A percentile compares a stretch with the other conserved stretches of the same genome.
Evolutionary conservation across 345 rosid species (phyloP).

Genomic region (Garcia nutans): DNA sequence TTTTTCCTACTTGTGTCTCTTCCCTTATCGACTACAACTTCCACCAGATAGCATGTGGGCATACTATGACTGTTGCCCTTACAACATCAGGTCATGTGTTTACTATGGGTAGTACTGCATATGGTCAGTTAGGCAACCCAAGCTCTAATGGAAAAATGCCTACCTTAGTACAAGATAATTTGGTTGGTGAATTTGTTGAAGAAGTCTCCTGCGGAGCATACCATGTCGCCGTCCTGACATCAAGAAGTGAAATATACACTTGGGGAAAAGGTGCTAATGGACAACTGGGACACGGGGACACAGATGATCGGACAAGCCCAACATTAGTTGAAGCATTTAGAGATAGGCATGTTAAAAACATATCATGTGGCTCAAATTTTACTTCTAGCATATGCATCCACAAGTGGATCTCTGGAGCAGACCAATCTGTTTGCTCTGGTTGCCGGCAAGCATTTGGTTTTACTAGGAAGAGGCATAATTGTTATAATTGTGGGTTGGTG

Average conservation of each 20-base stretch:
- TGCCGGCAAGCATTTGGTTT: conserved; percentile 95
- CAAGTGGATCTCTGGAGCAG: conserved; percentile 95
- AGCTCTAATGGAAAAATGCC: conserved; percentile 69
- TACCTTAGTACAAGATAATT: conserved; percentile 72
- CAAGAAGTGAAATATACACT: conserved; percentile 90
- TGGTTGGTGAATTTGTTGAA: conserved; percentile 93
- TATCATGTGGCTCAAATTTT: conserved; percentile 93
- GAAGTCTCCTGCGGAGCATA: conserved; percentile 87
- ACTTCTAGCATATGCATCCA: conserved; percentile 88
- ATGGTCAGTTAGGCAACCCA: conserved; percentile 82
- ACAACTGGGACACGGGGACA: conserved; percentile 85
- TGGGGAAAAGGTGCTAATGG: conserved; percentile 97
- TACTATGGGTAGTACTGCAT: conserved; percentile 71
- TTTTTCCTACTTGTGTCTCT: conserved; percentile 82
- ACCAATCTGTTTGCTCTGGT: conserved; percentile 87
- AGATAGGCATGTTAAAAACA: conserved; percentile 83
- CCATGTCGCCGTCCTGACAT: conserved; percentile 82
- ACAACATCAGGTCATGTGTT: conserved; percentile 95
- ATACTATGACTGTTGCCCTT: conserved; percentile 79
- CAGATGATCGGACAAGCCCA: conserved; percentile 67
- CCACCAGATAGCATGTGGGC: conserved; percentile 84
- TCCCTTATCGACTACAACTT: conserved; percentile 89
- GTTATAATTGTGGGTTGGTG: conserved; percentile 89
- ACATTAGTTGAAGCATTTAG: conserved; percentile 76
- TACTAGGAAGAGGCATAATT: conserved; percentile 91